phyloP scores from a whole-genome alignment of 352 stramenopile species.

The Pythium folliculosum region DNA sequence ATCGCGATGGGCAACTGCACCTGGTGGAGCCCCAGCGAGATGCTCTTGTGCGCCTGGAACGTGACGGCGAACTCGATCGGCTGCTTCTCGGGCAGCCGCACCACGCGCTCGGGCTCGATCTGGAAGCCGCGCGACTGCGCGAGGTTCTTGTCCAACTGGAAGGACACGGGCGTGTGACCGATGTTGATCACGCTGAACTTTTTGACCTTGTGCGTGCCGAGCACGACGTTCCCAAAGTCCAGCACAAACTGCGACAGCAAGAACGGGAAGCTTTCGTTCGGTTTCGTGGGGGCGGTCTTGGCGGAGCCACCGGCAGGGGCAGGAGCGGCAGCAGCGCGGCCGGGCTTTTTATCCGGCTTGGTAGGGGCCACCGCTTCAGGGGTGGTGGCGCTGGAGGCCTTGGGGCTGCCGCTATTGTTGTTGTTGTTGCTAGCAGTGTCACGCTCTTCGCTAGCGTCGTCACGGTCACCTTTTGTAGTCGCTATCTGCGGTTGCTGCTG shows the following conservation, averaged over 20 bases:
- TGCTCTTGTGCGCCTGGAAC: constrained; percentile 89
- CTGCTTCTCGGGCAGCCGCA: constrained; percentile 90
- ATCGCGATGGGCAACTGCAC: constrained; percentile 86
- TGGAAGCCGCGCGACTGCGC: constrained; percentile 86
- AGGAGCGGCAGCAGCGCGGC: not conserved
- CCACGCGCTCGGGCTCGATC: constrained; percentile 93
- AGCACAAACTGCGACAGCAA: constrained; percentile 90
- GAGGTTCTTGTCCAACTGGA: constrained; percentile 92
- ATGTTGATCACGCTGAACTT: constrained; percentile 94
- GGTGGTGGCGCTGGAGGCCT: not conserved
- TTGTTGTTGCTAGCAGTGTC: not conserved
- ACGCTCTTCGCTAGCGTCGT: constrained; percentile 1
- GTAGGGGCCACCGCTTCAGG: not conserved
- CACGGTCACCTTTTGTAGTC: not conserved
- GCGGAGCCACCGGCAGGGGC: constrained; percentile 20
- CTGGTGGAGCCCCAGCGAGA: constrained; percentile 75
- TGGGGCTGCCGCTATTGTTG: not conserved
- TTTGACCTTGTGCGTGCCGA: constrained; percentile 90
- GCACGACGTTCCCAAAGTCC: constrained; percentile 94
- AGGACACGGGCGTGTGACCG: constrained; percentile 78
- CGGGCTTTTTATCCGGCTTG: constrained; percentile 5
- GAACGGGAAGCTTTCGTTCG: constrained; percentile 61
- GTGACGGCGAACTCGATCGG: constrained; percentile 89
- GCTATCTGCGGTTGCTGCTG: constrained; percentile 5
- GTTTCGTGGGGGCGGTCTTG: constrained; percentile 19